Percentiles rank a stretch among this genome's conserved stretches.
These are phyloP conservation scores for Quillaja saponaria DNA, from an alignment of 306 rosid species.

Conservation along the genomic window DNA sequence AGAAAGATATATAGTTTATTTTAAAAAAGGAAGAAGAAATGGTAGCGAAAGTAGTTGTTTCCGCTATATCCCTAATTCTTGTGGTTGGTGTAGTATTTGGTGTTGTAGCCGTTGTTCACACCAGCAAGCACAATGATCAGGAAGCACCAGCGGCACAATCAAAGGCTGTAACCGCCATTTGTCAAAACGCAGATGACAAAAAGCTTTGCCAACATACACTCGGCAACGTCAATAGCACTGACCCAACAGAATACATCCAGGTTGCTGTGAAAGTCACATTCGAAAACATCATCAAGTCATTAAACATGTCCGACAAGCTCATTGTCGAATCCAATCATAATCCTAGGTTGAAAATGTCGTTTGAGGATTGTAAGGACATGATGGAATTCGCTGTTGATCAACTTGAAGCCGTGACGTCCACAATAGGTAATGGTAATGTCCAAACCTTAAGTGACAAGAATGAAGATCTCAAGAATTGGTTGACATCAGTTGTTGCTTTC, in stretches of 20 bases:
- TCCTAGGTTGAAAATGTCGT: slow-evolving; percentile 40
- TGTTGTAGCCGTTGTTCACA: slow-evolving; percentile 35
- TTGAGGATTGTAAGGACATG: slow-evolving; percentile 65
- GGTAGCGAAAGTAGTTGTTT: slow-evolving; percentile 42
- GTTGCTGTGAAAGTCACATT: slow-evolving; percentile 42
- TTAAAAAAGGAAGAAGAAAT: slow-evolving; percentile 17
- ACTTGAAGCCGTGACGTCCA: slow-evolving; percentile 31
- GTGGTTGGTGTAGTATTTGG: slow-evolving; percentile 68
- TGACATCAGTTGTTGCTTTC: slow-evolving; percentile 56
- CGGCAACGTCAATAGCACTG: slow-evolving; percentile 8
- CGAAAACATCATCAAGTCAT: slow-evolving; percentile 42
- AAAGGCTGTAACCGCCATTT: slow-evolving; percentile 37
- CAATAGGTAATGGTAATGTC: slow-evolving; percentile 32
- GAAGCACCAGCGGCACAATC: slow-evolving; percentile 8
- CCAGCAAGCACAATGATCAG: neutral
- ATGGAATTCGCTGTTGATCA: slow-evolving; percentile 44
- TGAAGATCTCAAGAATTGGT: slow-evolving; percentile 61
- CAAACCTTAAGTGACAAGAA: slow-evolving; percentile 25
- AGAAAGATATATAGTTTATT: neutral
- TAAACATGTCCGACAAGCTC: slow-evolving; percentile 52
- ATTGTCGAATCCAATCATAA: slow-evolving; percentile 3
- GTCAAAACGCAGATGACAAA: slow-evolving; percentile 42
- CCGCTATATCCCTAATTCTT: slow-evolving; percentile 53
- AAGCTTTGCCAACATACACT: slow-evolving; percentile 51
- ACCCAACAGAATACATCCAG: slow-evolving; percentile 46